These are phyloP conservation scores for Chenopodium quinoa DNA, from an alignment of 148 eudicot genomes.

Conservation along the genomic window DNA sequence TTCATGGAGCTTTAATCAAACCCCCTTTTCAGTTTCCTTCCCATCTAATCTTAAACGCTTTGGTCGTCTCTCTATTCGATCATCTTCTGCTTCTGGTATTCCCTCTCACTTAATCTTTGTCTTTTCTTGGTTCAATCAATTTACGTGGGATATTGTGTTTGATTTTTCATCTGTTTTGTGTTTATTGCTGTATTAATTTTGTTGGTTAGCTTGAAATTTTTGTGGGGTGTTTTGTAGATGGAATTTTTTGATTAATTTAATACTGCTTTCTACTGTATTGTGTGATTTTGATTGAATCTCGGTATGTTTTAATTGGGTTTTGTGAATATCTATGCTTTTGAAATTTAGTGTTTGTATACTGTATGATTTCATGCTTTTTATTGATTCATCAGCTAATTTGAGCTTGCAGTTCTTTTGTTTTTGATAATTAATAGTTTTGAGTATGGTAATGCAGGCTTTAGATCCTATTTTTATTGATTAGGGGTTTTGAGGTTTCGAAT, in stretches of 20 bases:
- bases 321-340: background rate
- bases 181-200: too few species aligned
- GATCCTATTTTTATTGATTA: background rate
- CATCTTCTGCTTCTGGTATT: constrained; percentile 38
- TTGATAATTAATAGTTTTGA: too few species aligned
- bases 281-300: background rate
- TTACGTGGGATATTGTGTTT: background rate
- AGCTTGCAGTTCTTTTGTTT: background rate
- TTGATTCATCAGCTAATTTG: background rate
- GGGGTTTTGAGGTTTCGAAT: background rate
- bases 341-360: background rate
- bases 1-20: background rate
- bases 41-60: constrained; percentile 27
- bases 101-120: background rate
- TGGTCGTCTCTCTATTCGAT: constrained; percentile 33
- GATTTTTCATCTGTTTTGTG: background rate
- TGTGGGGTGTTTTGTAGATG: background rate
- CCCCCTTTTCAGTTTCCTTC: constrained; percentile 30
- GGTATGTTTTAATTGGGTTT: background rate
- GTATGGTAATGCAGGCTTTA: too few species aligned
- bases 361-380: background rate
- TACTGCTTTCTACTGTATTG: background rate
- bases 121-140: background rate
- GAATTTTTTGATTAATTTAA: background rate
- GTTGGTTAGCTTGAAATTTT: background rate